A percentile compares a stretch with the other conserved stretches of the same genome.
These are phyloP conservation scores for Musa schizocarpa DNA, from an alignment of 176 grass and related monocot genomes.

Conservation along the genomic window DNA sequence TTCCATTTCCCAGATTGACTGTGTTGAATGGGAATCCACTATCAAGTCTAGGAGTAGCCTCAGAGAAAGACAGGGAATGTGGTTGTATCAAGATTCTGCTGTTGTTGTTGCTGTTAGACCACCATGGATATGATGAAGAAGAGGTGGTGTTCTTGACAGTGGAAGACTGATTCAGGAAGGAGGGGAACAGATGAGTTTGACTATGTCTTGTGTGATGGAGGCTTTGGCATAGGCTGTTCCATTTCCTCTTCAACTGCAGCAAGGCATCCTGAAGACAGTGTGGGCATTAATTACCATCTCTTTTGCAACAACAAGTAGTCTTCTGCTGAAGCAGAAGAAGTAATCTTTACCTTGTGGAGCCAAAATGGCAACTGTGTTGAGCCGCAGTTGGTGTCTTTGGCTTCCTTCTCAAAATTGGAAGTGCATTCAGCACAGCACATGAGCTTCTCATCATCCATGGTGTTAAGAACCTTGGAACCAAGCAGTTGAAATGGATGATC, in stretches of 20 bases:
- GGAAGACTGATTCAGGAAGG: conserved; percentile 17
- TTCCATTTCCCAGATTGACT: not conserved
- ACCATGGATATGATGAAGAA: conserved; percentile 37
- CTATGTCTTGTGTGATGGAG: conserved; percentile 32
- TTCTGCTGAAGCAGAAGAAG: not conserved
- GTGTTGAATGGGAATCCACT: not conserved
- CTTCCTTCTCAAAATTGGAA: conserved; percentile 66
- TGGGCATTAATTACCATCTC: not conserved
- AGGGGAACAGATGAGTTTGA: conserved; percentile 24
- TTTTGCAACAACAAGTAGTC: not conserved
- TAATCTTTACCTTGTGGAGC: conserved; percentile 30
- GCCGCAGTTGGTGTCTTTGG: conserved; percentile 22
- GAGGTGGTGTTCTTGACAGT: not conserved
- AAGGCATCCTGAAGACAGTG: conserved; percentile 32
- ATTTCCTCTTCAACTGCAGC: conserved; percentile 75
- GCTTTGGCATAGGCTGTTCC: conserved; percentile 66
- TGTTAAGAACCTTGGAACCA: conserved; percentile 14
- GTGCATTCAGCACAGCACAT: conserved; percentile 62
- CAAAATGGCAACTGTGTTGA: conserved; percentile 40
- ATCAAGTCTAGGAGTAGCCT: not conserved
- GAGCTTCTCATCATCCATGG: conserved; percentile 41
- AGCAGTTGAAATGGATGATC: conserved; percentile 32
- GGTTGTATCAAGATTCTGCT: conserved; percentile 28
- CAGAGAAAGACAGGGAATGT: conserved; percentile 7
- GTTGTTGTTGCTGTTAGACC: conserved; percentile 25